These are phyloP conservation scores for Trichoderma sp. DNA, from an alignment of 2,329 filamentous ascomycete genomes.

Conservation along the genomic window DNA sequence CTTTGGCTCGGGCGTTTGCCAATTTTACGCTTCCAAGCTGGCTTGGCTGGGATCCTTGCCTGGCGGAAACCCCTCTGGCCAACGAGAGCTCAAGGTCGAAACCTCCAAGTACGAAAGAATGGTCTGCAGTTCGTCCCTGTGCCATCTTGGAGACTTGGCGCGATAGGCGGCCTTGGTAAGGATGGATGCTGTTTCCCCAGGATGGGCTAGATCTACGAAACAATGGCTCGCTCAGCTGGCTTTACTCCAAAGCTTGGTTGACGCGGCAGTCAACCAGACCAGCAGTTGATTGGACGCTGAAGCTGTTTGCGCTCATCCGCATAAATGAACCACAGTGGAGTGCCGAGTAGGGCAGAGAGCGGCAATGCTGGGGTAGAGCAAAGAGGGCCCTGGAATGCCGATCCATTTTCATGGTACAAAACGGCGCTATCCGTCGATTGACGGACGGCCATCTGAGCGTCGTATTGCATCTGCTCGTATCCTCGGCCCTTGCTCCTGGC, in stretches of 20 bases:
- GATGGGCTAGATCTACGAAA: not conserved
- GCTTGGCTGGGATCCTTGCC: not conserved
- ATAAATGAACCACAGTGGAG: not conserved
- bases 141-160: not conserved
- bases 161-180: not conserved
- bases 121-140: not conserved
- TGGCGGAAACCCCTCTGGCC: not conserved
- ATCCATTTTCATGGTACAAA: not conserved
- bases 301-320: not conserved
- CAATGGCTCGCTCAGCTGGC: conserved; percentile 3
- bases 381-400: conserved; percentile 2
- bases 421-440: not conserved
- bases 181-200: not conserved
- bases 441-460: conserved; percentile 2
- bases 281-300: conserved; percentile 7
- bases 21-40: not conserved
- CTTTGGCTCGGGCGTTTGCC: not conserved
- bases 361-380: not conserved
- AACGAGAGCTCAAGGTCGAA: not conserved
- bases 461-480: conserved; percentile 11
- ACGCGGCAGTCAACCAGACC: not conserved
- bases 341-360: not conserved
- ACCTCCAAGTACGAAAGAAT: not conserved
- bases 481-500: not conserved
- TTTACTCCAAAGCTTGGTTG: not conserved